A percentile compares a stretch with the other conserved stretches of the same genome.
Evolutionary conservation across 2,329 filamentous ascomycete species (phyloP).

Genomic region (Neonectria hederae): DNA sequence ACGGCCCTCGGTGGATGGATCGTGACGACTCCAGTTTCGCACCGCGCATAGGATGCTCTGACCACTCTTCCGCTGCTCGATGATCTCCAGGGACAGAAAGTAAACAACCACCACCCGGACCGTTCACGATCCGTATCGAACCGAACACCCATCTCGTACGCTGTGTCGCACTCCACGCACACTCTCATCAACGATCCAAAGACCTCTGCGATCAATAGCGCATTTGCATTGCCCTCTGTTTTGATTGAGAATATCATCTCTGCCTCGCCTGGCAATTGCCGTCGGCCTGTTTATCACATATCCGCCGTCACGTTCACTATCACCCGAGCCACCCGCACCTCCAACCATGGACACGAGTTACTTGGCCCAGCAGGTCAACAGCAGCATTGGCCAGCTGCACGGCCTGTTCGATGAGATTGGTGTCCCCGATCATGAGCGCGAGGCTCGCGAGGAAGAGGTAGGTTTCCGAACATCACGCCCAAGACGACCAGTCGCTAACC

Average conservation of each 20-base stretch:
- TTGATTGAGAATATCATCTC: conserved; percentile 20
- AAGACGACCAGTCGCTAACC: conserved; percentile 19
- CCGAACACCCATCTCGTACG: conserved; percentile 24
- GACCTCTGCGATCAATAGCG: conserved; percentile 10
- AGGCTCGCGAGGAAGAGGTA: conserved; percentile 89
- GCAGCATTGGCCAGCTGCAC: conserved; percentile 91
- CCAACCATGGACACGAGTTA: conserved; percentile 87
- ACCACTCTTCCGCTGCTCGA: conserved; percentile 39
- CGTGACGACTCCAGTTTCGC: conserved; percentile 27
- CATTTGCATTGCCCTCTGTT: conserved; percentile 10
- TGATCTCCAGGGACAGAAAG: conserved; percentile 42
- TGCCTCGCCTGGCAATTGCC: conserved; percentile 15
- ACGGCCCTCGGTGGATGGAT: conserved; percentile 31
- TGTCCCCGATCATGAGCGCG: conserved; percentile 91
- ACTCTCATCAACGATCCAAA: neutral
- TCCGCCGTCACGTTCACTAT: conserved; percentile 28
- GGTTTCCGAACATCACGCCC: conserved; percentile 37
- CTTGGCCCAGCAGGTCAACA: conserved; percentile 93
- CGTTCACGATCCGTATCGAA: conserved; percentile 31
- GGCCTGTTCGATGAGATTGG: conserved; percentile 98
- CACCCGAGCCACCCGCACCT: conserved; percentile 14
- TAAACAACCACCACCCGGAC: conserved; percentile 35
- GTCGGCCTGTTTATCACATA: conserved; percentile 25
- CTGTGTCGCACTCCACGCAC: conserved; percentile 14
- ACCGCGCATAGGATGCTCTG: conserved; percentile 40